phyloP scores from a whole-genome alignment of 176 grass and related monocot genomes.

The barley (Hordeum vulgare) region MorexV3_pseudomolecules_assembly NC_058521.1:398337648-398338147 shows the following conservation, averaged over 20 bases:
- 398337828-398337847: too few species aligned
- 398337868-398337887: too few species aligned
- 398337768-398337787: not conserved
- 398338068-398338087: not conserved
- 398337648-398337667: not conserved
- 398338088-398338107: not conserved
- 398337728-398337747: not conserved
- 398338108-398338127: not conserved
- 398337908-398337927: too few species aligned
- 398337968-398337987: not conserved
- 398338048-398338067: not conserved
- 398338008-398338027: not conserved
- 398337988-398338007: not conserved
- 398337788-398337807: not conserved
- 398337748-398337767: not conserved
- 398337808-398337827: not conserved
- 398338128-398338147: not conserved
- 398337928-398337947: not conserved
- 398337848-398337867: too few species aligned
- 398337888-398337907: too few species aligned
- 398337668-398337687: not conserved
- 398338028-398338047: not conserved
- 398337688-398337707: not conserved
- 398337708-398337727: not conserved
- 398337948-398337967: not conserved